phyloP scores from a whole-genome alignment of 192 early-diverging fungal species.

The Entomortierella parvispora region DNA sequence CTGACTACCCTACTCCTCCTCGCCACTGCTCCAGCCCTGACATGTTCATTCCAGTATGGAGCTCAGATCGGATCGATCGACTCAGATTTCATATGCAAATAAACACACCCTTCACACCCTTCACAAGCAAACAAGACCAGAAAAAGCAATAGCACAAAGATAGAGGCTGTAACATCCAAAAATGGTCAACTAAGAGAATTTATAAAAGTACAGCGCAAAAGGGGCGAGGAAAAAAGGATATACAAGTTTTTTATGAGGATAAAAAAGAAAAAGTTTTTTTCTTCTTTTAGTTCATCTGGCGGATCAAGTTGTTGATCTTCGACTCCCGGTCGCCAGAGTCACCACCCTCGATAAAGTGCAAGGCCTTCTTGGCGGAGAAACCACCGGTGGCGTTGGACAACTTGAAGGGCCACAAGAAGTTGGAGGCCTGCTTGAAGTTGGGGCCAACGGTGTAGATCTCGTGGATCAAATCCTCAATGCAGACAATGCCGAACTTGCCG shows the following conservation, averaged over 20 bases:
- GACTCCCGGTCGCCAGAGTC: constrained; percentile 97
- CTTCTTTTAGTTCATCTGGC: constrained; percentile 88
- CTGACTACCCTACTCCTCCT: too few relatives aligned
- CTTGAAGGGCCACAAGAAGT: constrained; percentile 99
- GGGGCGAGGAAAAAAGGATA: neutral
- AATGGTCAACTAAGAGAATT: too few relatives aligned
- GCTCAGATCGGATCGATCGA: too few relatives aligned
- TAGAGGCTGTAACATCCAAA: too few relatives aligned
- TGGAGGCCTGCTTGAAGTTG: constrained; percentile 97
- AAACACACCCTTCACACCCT: too few relatives aligned
- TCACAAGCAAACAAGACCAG: too few relatives aligned
- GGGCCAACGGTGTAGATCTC: constrained; percentile 98
- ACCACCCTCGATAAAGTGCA: constrained; percentile 98
- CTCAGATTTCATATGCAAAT: too few relatives aligned
- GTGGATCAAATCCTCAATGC: constrained; percentile 97
- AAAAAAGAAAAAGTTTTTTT: neutral
- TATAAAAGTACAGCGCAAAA: neutral
- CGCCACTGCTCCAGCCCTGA: too few relatives aligned
- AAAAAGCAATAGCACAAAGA: too few relatives aligned
- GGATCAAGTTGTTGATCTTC: constrained; percentile 96
- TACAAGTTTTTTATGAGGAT: neutral
- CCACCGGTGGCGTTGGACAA: constrained; percentile 98
- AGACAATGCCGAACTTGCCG: constrained; percentile 96
- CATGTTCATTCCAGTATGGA: too few relatives aligned
- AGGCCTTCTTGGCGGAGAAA: constrained; percentile 91